Conservation (phyloP, 768 basidiomycete genomes). For the Boletus speciosus region DNA sequence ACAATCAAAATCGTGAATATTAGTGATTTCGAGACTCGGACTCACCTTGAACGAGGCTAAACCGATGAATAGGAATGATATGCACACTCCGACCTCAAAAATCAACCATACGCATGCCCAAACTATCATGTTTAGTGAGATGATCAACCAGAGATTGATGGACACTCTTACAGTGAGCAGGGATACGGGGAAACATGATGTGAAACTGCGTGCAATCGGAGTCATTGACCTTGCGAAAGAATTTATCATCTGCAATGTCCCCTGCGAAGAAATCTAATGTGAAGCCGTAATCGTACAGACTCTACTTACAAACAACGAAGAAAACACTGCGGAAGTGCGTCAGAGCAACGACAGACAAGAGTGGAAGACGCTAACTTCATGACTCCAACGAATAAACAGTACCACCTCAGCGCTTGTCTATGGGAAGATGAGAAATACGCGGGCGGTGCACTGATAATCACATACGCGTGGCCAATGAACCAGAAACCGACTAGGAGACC, state of each 20-base stretch:
- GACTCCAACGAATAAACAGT: conserved; percentile 76
- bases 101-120: conserved; percentile 87
- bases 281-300: not conserved
- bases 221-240: conserved; percentile 92
- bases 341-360: conserved; percentile 8
- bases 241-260: conserved; percentile 92
- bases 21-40: not conserved
- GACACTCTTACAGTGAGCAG: conserved; percentile 59
- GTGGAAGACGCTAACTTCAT: conserved; percentile 61
- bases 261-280: conserved; percentile 40
- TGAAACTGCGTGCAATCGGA: conserved; percentile 90
- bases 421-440: conserved; percentile 7
- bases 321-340: conserved; percentile 50
- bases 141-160: not conserved
- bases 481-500: conserved; percentile 88
- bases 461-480: conserved; percentile 91
- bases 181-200: conserved; percentile 65
- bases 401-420: conserved; percentile 81
- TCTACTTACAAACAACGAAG: conserved; percentile 77
- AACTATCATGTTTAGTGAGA: conserved; percentile 39
- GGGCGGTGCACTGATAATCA: conserved; percentile 14
- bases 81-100: conserved; percentile 71
- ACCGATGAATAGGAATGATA: conserved; percentile 77
- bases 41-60: conserved; percentile 78
- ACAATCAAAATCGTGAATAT: conserved; percentile 2